Percentiles rank a stretch among this genome's conserved stretches.
phyloP scores from a whole-genome alignment of 2,329 filamentous ascomycete species.

The Bipolaris victoriae region DNA sequence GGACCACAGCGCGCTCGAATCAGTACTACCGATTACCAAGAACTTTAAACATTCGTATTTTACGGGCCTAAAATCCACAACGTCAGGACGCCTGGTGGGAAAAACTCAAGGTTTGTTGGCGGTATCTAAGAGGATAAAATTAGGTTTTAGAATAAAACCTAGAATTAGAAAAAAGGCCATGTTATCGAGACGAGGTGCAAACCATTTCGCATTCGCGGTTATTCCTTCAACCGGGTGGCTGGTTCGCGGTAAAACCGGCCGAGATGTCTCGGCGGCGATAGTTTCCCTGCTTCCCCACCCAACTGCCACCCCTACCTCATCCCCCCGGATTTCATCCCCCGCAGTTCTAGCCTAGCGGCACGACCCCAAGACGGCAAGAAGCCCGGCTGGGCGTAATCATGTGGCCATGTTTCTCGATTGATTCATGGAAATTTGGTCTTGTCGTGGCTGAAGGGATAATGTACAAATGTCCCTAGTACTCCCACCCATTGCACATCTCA shows the following conservation, averaged over 20 bases:
- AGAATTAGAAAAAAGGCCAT: background rate
- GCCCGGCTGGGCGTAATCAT: conserved; percentile 15
- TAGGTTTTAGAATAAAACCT: too few species aligned
- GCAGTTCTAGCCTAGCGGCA: background rate
- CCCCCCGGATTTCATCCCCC: background rate
- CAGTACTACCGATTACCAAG: background rate
- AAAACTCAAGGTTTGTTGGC: background rate
- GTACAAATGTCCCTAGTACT: conserved; percentile 15
- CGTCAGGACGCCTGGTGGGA: background rate
- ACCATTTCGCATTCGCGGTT: background rate
- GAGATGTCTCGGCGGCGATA: background rate
- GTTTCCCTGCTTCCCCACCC: background rate
- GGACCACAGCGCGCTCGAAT: background rate
- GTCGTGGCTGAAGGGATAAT: conserved; percentile 12
- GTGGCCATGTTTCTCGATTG: background rate
- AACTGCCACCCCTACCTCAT: background rate
- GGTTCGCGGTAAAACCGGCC: background rate
- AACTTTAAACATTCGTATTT: background rate
- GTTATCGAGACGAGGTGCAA: background rate
- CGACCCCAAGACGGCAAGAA: background rate
- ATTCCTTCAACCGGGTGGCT: background rate
- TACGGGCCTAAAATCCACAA: background rate
- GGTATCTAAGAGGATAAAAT: background rate
- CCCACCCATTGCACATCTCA: conserved; percentile 6
- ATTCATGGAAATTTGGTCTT: conserved; percentile 18